phyloP scores from a whole-genome alignment of 306 rosid genomes.

The Dalbergia cultrata region DNA sequence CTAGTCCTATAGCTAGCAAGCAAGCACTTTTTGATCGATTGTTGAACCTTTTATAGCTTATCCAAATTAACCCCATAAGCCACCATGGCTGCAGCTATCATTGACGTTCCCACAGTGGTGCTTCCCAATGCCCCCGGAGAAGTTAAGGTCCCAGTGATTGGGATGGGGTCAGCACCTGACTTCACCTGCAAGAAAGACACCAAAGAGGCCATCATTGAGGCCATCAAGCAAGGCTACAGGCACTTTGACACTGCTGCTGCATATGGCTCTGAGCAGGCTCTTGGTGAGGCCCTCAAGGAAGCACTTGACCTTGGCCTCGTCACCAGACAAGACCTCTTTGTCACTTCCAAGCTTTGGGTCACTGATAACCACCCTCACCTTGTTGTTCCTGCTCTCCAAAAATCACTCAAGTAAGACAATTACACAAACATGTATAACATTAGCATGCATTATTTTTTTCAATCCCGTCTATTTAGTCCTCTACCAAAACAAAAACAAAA shows the following conservation, averaged over 20 bases:
- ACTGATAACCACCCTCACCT: conserved; percentile 56
- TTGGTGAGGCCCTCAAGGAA: conserved; percentile 56
- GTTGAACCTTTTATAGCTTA: neutral
- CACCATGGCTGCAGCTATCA: conserved; percentile 3
- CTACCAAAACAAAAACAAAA: too few species aligned
- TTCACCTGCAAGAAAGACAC: conserved; percentile 57
- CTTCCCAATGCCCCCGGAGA: conserved; percentile 11
- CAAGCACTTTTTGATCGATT: too few species aligned
- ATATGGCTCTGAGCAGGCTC: conserved; percentile 53
- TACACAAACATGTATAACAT: too few species aligned
- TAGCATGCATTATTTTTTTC: too few species aligned
- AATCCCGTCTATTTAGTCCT: too few species aligned
- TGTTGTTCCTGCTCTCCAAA: conserved; percentile 50
- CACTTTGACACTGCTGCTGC: conserved; percentile 62
- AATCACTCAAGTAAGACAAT: conserved; percentile 48
- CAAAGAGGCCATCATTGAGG: conserved; percentile 53
- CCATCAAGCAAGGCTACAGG: conserved; percentile 56
- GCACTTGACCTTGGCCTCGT: conserved; percentile 52
- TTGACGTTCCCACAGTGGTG: conserved; percentile 45
- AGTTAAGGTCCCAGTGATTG: conserved; percentile 48
- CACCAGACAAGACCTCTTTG: conserved; percentile 52
- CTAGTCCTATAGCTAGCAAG: too few species aligned
- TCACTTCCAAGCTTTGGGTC: conserved; percentile 67
- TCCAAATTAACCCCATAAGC: too few species aligned
- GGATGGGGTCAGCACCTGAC: conserved; percentile 63